Percentiles rank a stretch among this genome's conserved stretches.
phyloP scores from a whole-genome alignment of 2,329 filamentous ascomycete genomes.

The Cytospora piceae region DNA sequence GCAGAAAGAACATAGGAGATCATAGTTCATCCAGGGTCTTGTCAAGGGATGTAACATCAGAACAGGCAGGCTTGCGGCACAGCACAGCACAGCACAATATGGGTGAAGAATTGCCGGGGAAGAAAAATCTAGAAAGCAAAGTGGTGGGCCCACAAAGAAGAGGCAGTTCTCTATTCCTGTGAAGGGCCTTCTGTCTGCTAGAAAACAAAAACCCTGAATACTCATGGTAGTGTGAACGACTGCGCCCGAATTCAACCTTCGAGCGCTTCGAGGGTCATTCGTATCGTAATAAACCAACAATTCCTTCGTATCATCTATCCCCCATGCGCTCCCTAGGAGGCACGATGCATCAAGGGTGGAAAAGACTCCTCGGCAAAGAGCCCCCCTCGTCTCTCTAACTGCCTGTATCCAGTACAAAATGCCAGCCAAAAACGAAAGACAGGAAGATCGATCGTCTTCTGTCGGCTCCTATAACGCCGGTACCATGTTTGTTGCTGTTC shows the following conservation, averaged over 20 bases:
- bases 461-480: slow-evolving; percentile 21
- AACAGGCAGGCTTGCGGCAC: neutral
- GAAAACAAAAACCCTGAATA: neutral
- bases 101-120: neutral
- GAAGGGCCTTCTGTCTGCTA: neutral
- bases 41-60: neutral
- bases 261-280: slow-evolving; percentile 23
- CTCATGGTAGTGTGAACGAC: neutral
- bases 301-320: slow-evolving; percentile 15
- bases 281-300: slow-evolving; percentile 15
- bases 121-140: neutral
- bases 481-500: slow-evolving; percentile 19
- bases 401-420: slow-evolving; percentile 24
- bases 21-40: neutral
- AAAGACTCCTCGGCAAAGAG: neutral
- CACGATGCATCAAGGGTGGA: neutral
- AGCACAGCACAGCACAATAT: neutral
- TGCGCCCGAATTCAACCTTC: slow-evolving; percentile 14
- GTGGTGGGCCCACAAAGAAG: neutral
- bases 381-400: slow-evolving; percentile 7
- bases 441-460: slow-evolving; percentile 8
- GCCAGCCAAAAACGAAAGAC: slow-evolving; percentile 18
- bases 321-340: neutral
- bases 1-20: neutral
- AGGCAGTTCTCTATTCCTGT: slow-evolving; percentile 8